phyloP scores from a whole-genome alignment of 371 early-diverging fungal genomes.

The Syncephalastrum sp. region DNA sequence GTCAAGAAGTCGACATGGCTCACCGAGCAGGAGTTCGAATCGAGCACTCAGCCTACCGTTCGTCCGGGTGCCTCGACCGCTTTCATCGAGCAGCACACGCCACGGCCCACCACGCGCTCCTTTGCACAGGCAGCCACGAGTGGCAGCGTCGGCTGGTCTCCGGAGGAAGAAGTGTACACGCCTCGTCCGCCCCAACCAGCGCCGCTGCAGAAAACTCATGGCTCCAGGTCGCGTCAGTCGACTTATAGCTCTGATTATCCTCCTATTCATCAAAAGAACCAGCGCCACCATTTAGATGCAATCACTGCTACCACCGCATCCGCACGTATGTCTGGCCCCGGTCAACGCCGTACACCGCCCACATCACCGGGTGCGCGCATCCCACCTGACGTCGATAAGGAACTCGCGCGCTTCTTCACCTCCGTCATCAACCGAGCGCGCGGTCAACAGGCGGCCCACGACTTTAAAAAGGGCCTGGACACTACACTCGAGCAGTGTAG shows the following conservation, averaged over 20 bases:
- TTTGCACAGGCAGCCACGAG: constrained; percentile 8
- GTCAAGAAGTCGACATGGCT: constrained; percentile 28
- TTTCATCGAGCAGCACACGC: background rate
- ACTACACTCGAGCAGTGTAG: too few relatives aligned
- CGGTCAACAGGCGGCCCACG: too few relatives aligned
- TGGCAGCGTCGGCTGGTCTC: constrained; percentile 8
- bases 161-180: constrained; percentile 9
- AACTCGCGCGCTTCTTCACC: too few relatives aligned
- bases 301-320: too few relatives aligned
- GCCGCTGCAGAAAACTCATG: background rate
- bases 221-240: background rate
- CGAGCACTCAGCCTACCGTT: background rate
- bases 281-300: background rate
- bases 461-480: too few relatives aligned
- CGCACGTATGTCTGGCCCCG: too few relatives aligned
- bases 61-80: background rate
- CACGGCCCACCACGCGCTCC: background rate
- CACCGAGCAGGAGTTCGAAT: constrained; percentile 20
- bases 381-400: too few relatives aligned
- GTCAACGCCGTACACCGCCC: too few relatives aligned
- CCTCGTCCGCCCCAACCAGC: background rate
- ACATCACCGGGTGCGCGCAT: too few relatives aligned
- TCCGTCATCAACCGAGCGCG: too few relatives aligned
- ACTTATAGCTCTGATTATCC: background rate
- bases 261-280: background rate